Conservation (phyloP, 257 asterid species). For the Salvia rosmarinus region DNA sequence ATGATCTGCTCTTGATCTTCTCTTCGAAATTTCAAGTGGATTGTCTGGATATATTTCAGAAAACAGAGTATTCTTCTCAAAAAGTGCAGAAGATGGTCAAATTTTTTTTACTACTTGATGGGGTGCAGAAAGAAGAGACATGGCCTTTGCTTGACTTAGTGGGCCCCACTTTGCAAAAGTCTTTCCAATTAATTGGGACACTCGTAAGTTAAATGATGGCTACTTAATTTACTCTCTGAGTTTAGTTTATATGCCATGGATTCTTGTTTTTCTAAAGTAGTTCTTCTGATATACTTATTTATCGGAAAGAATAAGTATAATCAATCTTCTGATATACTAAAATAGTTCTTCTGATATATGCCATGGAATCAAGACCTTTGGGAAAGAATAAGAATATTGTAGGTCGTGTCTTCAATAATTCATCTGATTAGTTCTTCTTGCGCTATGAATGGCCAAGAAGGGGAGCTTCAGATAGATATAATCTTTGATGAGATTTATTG, state of each 20-base stretch:
- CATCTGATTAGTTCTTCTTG: not conserved
- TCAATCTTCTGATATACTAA: too few relatives aligned
- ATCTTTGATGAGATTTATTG: slow-evolving; percentile 22
- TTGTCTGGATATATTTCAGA: slow-evolving; percentile 62
- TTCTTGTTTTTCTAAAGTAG: slow-evolving; percentile 9
- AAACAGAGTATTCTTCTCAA: slow-evolving; percentile 52
- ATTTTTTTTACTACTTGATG: slow-evolving; percentile 66
- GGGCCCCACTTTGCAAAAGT: slow-evolving; percentile 68
- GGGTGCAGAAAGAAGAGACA: slow-evolving; percentile 71
- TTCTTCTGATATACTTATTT: slow-evolving; percentile 1
- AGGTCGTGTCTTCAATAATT: slow-evolving; percentile 6
- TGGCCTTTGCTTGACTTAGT: slow-evolving; percentile 84
- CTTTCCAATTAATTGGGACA: slow-evolving; percentile 58
- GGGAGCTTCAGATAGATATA: slow-evolving; percentile 15
- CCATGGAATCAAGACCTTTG: too few relatives aligned
- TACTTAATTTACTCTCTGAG: slow-evolving; percentile 23
- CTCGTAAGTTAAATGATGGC: slow-evolving; percentile 58
- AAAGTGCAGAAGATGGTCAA: slow-evolving; percentile 54
- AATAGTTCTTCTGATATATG: too few relatives aligned
- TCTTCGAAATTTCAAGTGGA: slow-evolving; percentile 64
- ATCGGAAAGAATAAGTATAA: too few relatives aligned
- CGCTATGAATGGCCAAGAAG: slow-evolving; percentile 8
- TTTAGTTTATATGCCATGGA: slow-evolving; percentile 12
- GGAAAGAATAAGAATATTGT: slow-evolving; percentile 2
- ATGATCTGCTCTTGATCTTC: slow-evolving; percentile 61